Conservation (phyloP, 768 basidiomycete genomes). For the Tricholoma furcatifolium region DNA sequence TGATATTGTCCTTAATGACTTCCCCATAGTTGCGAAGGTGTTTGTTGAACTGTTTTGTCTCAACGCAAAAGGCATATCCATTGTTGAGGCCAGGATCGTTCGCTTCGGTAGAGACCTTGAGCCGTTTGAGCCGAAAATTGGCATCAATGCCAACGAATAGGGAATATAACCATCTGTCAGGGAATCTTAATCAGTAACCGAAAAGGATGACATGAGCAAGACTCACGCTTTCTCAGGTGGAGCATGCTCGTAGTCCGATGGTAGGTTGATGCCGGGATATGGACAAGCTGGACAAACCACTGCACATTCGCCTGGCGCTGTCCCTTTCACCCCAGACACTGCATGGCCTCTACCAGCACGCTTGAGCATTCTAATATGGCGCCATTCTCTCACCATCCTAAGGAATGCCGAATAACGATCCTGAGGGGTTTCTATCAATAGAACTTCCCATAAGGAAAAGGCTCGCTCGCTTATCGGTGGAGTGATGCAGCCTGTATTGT, state of each 20-base stretch:
- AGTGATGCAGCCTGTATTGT: slow-evolving; percentile 11
- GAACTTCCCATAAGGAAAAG: not conserved
- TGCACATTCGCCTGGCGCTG: slow-evolving; percentile 18
- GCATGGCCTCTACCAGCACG: too few relatives aligned
- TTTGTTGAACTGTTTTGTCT: slow-evolving; percentile 9
- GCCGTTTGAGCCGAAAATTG: slow-evolving; percentile 22
- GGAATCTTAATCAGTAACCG: too few relatives aligned
- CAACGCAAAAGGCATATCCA: slow-evolving; percentile 13
- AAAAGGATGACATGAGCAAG: too few relatives aligned
- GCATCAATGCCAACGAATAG: too few relatives aligned
- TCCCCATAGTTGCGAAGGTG: slow-evolving; percentile 4
- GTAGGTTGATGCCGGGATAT: too few relatives aligned
- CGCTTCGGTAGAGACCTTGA: slow-evolving; percentile 16
- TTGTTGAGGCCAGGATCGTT: slow-evolving; percentile 15
- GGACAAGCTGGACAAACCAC: slow-evolving; percentile 27
- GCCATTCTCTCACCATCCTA: too few relatives aligned
- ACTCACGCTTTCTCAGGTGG: slow-evolving; percentile 8
- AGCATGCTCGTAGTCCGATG: slow-evolving; percentile 17
- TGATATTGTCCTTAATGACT: slow-evolving; percentile 3
- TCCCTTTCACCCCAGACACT: slow-evolving; percentile 12
- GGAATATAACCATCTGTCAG: too few relatives aligned
- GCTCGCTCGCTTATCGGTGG: not conserved
- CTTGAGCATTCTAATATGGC: too few relatives aligned
- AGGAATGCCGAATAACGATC: slow-evolving; percentile 19
- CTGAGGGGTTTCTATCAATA: slow-evolving; percentile 17